Base-by-base conservation (phyloP, 495 filamentous ascomycete species). In the Daldinia caldariorum region DNA sequence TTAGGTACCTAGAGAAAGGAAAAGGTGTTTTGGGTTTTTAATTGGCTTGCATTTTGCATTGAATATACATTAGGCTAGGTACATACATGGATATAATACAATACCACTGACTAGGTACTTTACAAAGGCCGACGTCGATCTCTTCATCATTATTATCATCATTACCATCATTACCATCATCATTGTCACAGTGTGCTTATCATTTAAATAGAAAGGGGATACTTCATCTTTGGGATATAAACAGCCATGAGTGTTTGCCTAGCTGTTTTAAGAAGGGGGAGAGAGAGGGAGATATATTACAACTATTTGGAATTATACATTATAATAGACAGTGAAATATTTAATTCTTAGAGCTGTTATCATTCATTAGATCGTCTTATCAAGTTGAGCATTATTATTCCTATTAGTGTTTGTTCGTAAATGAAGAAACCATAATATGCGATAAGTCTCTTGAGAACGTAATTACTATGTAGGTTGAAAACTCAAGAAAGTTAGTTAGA, bases 301-400 rank as follows among this genome's bases (percentile, higher is more conserved):
- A 26, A 26, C 26, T 64, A 72, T 64, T 53, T 72, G 67, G 49
- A 20, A 61, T 20, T 67, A 59, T 67, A 59, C 26, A 26, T 3
- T 26, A 3, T 67, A 67, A 72, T 72, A 66, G 49, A 64, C 60
- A 71, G 63, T 41, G 69, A 55, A n/a, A 64, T 41, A 56, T 72
- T 72, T 63, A 34, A 72, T 72, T 72, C 69, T 62, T 59, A 6
- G 39, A 43, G 64, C 60, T 67, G 60, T 26, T 59, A 60, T 26
- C 43, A 62, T 39, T n/a, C 35, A 9, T 61, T 47, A 0, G 14
- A 14, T 14, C 3, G 1, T 20, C 32, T 41, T 49, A 20, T 20
- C n/a, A 22, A 14, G 10, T 31, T 14, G 34, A 35, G 34, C 2
- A 35, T 1, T 26, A 1, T 35, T 10, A 35, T 1, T 35, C 9